These are phyloP conservation scores for Nyctanthes arbortristis DNA, from an alignment of 257 asterid genomes.

Conservation along the genomic window DNA sequence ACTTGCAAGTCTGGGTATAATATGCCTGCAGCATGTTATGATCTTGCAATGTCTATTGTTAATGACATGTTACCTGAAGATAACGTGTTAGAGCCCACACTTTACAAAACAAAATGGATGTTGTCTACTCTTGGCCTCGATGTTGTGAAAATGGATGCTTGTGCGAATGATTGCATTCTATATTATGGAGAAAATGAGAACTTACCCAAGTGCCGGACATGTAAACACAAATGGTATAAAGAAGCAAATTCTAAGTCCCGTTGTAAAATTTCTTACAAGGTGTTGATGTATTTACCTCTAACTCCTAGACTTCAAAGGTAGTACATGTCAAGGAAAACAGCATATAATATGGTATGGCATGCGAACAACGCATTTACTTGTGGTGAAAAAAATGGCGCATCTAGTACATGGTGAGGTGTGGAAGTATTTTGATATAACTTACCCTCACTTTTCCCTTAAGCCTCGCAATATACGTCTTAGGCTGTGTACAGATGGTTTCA, in stretches of 20 bases:
- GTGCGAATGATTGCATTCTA: too few relatives aligned
- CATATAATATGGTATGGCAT: constrained; percentile 15
- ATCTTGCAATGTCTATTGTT: too few relatives aligned
- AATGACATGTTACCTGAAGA: too few relatives aligned
- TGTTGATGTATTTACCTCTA: constrained; percentile 3
- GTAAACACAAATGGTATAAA: background rate
- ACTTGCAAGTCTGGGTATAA: too few relatives aligned
- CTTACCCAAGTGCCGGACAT: background rate
- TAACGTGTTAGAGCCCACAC: too few relatives aligned
- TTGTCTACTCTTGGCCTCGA: too few relatives aligned
- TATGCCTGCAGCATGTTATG: background rate
- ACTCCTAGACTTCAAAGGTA: background rate
- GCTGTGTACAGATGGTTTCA: constrained; percentile 9
- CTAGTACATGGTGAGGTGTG: too few relatives aligned
- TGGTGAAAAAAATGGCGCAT: background rate
- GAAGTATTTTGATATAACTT: background rate
- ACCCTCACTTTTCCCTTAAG: background rate
- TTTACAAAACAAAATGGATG: too few relatives aligned
- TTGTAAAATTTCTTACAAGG: background rate
- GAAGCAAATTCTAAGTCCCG: background rate
- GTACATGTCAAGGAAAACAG: background rate
- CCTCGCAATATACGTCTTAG: background rate
- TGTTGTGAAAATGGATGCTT: too few relatives aligned
- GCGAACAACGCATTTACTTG: too few relatives aligned
- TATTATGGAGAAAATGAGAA: background rate